Evolutionary conservation across 1,284 basidiomycete species (phyloP).

Genomic region (Boletellus deceptivus): DNA sequence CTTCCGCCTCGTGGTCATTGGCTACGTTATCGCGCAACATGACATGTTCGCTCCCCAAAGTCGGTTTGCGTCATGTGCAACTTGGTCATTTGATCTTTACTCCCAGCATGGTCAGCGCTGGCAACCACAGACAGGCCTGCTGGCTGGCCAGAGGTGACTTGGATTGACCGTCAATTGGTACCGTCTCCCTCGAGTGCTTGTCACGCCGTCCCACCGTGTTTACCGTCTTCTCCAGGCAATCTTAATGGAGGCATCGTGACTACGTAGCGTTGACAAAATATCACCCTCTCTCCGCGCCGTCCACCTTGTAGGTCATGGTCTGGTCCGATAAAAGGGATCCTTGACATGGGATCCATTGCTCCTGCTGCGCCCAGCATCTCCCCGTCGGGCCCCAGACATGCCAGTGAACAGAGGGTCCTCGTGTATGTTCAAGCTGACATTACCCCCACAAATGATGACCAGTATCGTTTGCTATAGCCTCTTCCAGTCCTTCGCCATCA

Average conservation of each 20-base stretch:
- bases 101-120: background rate
- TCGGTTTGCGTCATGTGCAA: background rate
- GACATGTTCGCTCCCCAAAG: background rate
- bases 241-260: background rate
- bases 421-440: too few relatives aligned
- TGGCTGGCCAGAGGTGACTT: slow-evolving; percentile 1
- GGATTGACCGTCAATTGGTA: slow-evolving; percentile 1
- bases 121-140: background rate
- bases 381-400: background rate
- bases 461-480: background rate
- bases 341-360: background rate
- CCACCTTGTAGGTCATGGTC: background rate
- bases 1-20: slow-evolving; percentile 1
- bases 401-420: too few relatives aligned
- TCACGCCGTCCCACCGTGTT: too few relatives aligned
- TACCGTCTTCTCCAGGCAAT: too few relatives aligned
- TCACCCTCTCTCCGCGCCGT: too few relatives aligned
- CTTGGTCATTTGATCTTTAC: slow-evolving; percentile 1
- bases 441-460: background rate
- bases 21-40: background rate
- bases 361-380: background rate
- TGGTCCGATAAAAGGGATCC: slow-evolving; percentile 3
- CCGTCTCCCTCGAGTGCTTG: background rate
- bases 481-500: background rate
- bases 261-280: background rate